Evolutionary conservation across 495 filamentous ascomycete species (phyloP).

Genomic region (Tuber magnatum): DNA sequence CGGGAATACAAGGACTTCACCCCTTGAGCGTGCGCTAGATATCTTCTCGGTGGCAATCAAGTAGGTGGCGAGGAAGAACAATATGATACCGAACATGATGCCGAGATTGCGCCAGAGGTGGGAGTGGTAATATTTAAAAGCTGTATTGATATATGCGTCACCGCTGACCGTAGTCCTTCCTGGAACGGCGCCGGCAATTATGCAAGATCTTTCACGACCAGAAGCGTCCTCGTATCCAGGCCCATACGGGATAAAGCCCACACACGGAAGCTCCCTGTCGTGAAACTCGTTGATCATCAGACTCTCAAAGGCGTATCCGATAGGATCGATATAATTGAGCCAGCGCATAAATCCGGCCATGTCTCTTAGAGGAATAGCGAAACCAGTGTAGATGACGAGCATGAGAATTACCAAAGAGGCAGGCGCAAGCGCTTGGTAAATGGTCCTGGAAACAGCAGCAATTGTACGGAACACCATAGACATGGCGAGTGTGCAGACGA

Average conservation of each 20-base stretch:
- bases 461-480: slow-evolving; percentile 78
- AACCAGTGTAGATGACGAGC: slow-evolving; percentile 83
- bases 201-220: slow-evolving; percentile 47
- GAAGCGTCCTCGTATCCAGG: slow-evolving; percentile 43
- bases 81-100: slow-evolving; percentile 67
- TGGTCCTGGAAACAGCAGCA: slow-evolving; percentile 66
- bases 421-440: slow-evolving; percentile 78
- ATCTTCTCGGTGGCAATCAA: slow-evolving; percentile 68
- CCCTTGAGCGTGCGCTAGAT: slow-evolving; percentile 70
- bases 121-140: slow-evolving; percentile 53
- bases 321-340: slow-evolving; percentile 79
- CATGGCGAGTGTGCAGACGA: slow-evolving; percentile 62
- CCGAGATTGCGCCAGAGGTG: slow-evolving; percentile 73
- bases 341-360: slow-evolving; percentile 83
- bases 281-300: slow-evolving; percentile 89
- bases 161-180: slow-evolving; percentile 55
- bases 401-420: slow-evolving; percentile 73
- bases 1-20: slow-evolving; percentile 81
- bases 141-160: slow-evolving; percentile 51
- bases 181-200: slow-evolving; percentile 49
- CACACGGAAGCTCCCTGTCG: slow-evolving; percentile 57
- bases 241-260: slow-evolving; percentile 53
- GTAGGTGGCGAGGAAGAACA: slow-evolving; percentile 60
- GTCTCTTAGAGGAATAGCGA: slow-evolving; percentile 66
- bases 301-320: slow-evolving; percentile 79